Conservation (phyloP, 2,329 filamentous ascomycete genomes). For the Pyrenochaeta sp. region DNA sequence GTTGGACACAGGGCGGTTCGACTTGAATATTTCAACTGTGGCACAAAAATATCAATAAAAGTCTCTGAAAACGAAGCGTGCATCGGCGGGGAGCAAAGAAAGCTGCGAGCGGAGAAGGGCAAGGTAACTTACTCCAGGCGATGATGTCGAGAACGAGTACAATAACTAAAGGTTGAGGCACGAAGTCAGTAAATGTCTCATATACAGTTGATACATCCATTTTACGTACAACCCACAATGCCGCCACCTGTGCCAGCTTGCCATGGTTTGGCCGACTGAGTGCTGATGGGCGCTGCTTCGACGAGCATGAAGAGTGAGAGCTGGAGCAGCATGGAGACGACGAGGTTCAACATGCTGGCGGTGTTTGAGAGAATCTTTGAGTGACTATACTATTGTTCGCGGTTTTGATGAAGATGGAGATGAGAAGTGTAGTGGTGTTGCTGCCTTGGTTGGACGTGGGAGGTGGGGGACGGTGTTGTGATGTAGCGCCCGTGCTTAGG, state of each 20-base stretch:
- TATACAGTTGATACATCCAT: too few species aligned
- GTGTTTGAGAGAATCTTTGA: background rate
- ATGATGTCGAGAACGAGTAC: slow-evolving; percentile 70
- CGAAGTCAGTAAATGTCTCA: background rate
- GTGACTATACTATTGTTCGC: too few species aligned
- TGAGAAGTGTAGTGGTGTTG: background rate
- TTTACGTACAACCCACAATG: slow-evolving; percentile 58
- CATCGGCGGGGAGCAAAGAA: background rate
- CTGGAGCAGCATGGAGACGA: slow-evolving; percentile 60
- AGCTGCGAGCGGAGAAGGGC: too few species aligned
- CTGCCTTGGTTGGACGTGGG: too few species aligned
- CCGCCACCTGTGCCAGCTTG: slow-evolving; percentile 70
- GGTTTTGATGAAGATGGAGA: background rate
- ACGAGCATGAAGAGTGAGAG: slow-evolving; percentile 60
- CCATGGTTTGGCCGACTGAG: slow-evolving; percentile 57
- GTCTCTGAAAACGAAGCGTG: background rate
- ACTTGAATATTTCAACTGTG: slow-evolving; percentile 71
- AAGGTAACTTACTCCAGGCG: slow-evolving; percentile 63
- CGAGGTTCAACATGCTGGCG: slow-evolving; percentile 42
- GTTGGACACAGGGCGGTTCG: slow-evolving; percentile 64
- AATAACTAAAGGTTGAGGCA: slow-evolving; percentile 50
- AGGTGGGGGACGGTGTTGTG: too few species aligned
- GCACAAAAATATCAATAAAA: slow-evolving; percentile 22
- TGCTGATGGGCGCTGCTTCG: slow-evolving; percentile 58
- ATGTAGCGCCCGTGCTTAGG: too few species aligned